Evolutionary conservation across 2,329 filamentous ascomycete genomes (phyloP).

Genomic region (Ciborinia camelliae): DNA sequence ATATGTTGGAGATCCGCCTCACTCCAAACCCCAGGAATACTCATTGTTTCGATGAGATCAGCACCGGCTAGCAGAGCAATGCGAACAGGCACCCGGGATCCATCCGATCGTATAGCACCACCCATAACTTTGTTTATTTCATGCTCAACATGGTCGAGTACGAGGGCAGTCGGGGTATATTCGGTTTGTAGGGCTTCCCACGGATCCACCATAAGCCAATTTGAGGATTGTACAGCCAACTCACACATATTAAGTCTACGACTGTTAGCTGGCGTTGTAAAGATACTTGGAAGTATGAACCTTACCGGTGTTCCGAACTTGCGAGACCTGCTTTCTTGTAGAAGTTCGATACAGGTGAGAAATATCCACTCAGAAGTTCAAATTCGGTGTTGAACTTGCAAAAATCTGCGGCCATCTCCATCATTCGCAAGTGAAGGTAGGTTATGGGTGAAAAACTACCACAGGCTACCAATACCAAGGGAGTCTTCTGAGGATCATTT

Average conservation of each 20-base stretch:
- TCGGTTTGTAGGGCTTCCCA: slow-evolving; percentile 84
- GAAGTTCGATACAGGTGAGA: slow-evolving; percentile 61
- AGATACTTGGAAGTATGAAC: not conserved
- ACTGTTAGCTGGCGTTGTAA: slow-evolving; percentile 7
- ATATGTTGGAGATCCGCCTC: slow-evolving; percentile 84
- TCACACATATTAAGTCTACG: slow-evolving; percentile 77
- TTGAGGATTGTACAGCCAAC: slow-evolving; percentile 71
- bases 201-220: slow-evolving; percentile 82
- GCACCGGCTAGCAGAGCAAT: slow-evolving; percentile 81
- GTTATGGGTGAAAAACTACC: slow-evolving; percentile 72
- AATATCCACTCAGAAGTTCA: slow-evolving; percentile 82
- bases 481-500: slow-evolving; percentile 53
- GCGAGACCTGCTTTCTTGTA: slow-evolving; percentile 80
- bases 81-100: slow-evolving; percentile 59
- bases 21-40: slow-evolving; percentile 66
- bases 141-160: slow-evolving; percentile 86
- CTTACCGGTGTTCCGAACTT: slow-evolving; percentile 63
- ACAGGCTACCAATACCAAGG: slow-evolving; percentile 66
- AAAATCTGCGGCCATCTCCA: slow-evolving; percentile 71
- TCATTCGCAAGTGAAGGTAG: slow-evolving; percentile 79
- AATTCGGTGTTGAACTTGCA: slow-evolving; percentile 71
- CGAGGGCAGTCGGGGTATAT: slow-evolving; percentile 84
- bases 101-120: slow-evolving; percentile 67
- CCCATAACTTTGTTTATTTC: slow-evolving; percentile 79
- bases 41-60: slow-evolving; percentile 70